Percentiles rank a stretch among this genome's conserved stretches.
Evolutionary conservation across 225 moss, liverwort and hornwort genomes (phyloP).

Genomic region (Bryum argenteum): DNA sequence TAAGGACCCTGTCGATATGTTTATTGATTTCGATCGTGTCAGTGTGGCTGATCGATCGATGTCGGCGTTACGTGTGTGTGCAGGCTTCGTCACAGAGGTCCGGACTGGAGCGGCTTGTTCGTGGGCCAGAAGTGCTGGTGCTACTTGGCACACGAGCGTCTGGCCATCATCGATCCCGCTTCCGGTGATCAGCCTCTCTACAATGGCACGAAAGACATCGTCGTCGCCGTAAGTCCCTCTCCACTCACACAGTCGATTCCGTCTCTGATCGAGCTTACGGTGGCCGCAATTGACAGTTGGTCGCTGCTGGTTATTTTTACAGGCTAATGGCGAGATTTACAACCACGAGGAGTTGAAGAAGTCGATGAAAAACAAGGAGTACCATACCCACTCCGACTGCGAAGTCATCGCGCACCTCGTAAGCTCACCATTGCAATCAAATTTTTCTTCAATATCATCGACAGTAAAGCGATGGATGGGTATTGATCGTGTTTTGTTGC

Average conservation of each 20-base stretch:
- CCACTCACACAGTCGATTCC: no score
- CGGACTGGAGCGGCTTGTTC: constrained; percentile 89
- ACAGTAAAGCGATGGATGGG: no score
- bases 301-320: neutral
- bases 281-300: neutral
- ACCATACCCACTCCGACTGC: constrained; percentile 81
- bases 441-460: no score
- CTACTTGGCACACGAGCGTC: constrained; percentile 83
- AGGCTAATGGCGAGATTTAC: constrained; percentile 94
- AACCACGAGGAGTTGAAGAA: constrained; percentile 74
- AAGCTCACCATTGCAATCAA: neutral
- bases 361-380: constrained; percentile 47
- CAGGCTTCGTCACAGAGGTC: constrained; percentile 88
- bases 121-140: constrained; percentile 54
- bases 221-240: constrained; percentile 60
- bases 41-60: no score
- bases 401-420: constrained; percentile 93
- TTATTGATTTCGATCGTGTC: no score
- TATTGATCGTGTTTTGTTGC: neutral
- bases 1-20: no score
- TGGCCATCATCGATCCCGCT: constrained; percentile 87
- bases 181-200: constrained; percentile 87
- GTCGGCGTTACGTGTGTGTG: neutral
- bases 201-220: constrained; percentile 67
- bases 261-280: no score